Base-by-base conservation (phyloP, 306 rosid species). In the Malus fusca region DNA sequence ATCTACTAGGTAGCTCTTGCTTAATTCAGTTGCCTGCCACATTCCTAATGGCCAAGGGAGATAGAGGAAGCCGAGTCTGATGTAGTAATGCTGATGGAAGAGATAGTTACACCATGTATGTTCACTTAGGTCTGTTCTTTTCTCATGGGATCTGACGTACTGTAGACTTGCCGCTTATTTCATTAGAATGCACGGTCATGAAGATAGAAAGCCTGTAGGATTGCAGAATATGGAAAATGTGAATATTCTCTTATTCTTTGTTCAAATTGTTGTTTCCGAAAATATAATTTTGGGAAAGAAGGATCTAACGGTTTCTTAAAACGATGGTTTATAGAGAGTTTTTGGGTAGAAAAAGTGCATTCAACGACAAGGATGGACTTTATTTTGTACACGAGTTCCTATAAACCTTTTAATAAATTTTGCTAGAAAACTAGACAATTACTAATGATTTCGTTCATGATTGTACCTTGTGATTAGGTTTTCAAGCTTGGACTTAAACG, bases 401-500 rank as follows among this genome's bases (percentile, higher is more conserved):
- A 63, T 14, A 63, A 28, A 28, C 30, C 9, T 53, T 77, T 66
- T 74, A 71, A 64, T 35, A 22, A 58, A 42, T 58, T 70, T 69
- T 42, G 44, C 37, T 78, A 13, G 55, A 9, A 40, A 28, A 64
- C 40, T 8, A 73, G 65, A 75, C 40, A 52, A 76, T 81, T 35
- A 71, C 42, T 62, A 42, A 80, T 69, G 65, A 55, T 78, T 77
- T 66, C 30, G 71, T 80, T 48, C 74, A 71, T 51, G 68, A 73
- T 62, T 84, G 71, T 82, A 74, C 78, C 61, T 69, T 52, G 60
- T 69, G 64, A 68, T 69, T 78, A 91, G 96, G 90, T 85, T 88
- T 82, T 80, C 82, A 79, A 83, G 68, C 84, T 67, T 93, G 83
- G 81, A 93, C 69, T 87, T 93, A 58, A 79, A 82, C 82, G 90